phyloP scores from a whole-genome alignment of 495 filamentous ascomycete species.

The Hypoxylon intermedium region DNA sequence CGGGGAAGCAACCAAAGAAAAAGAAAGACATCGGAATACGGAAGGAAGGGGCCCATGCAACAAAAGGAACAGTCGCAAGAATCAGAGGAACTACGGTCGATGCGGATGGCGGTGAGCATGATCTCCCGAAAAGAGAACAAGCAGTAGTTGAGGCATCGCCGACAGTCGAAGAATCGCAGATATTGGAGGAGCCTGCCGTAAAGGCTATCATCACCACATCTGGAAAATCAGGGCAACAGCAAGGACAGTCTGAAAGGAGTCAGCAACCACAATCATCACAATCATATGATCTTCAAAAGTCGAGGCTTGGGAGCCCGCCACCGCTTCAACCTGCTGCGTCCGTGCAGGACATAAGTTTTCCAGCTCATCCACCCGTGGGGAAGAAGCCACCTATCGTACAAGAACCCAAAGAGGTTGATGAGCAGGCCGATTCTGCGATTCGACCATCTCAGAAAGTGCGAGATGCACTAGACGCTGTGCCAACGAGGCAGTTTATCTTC shows the following conservation, averaged over 20 bases:
- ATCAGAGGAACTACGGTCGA: conserved; percentile 42
- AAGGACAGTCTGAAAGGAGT: background rate
- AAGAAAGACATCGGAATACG: conserved; percentile 55
- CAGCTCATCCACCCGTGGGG: conserved; percentile 23
- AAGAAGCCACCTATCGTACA: conserved; percentile 68
- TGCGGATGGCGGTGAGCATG: conserved; percentile 45
- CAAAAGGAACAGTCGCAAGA: conserved; percentile 47
- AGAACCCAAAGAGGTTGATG: conserved; percentile 56
- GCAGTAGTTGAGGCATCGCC: conserved; percentile 12
- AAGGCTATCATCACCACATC: conserved; percentile 33
- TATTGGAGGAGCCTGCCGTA: conserved; percentile 18
- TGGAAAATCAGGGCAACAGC: conserved; percentile 4
- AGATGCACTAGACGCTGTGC: conserved; percentile 45
- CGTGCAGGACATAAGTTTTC: conserved; percentile 7
- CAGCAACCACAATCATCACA: conserved; percentile 1
- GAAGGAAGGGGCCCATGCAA: conserved; percentile 43
- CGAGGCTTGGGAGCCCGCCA: conserved; percentile 3
- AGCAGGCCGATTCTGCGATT: conserved; percentile 41
- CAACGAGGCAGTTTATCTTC: conserved; percentile 41
- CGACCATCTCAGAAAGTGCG: conserved; percentile 28
- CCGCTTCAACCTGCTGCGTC: background rate
- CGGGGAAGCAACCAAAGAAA: conserved; percentile 59
- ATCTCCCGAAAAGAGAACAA: conserved; percentile 21
- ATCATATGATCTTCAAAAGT: conserved; percentile 8
- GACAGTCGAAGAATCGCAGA: conserved; percentile 10